Base-by-base conservation (phyloP, 495 filamentous ascomycete species). In the Diplogelasinospora grovesii region DNA sequence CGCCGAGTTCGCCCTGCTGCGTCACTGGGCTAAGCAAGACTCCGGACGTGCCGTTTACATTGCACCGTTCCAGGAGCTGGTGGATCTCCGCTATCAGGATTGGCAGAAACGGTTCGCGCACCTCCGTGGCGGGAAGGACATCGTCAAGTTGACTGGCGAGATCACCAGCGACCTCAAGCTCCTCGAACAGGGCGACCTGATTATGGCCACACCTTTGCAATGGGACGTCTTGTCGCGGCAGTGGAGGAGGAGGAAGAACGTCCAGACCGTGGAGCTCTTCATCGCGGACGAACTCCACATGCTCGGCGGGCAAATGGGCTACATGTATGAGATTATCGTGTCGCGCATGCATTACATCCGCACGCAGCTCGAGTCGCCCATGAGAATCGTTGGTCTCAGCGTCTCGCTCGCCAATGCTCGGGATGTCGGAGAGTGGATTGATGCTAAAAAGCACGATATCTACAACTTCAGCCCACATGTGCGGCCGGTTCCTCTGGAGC, bases 261-360 rank as follows among this genome's bases (percentile, higher is more conserved):
- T 99, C 6, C 87, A 95, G 52, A 84, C 79, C 2, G 82, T 97
- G 26, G 80, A 88, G 59, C 68, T 99, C 7, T 90, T 99, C 60
- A 88, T 99, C 50, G 89, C 88, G 2, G 93, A 99, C 56, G 92
- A 99, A 56, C 73, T 99, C 27, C 93, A 97, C 57, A 80, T 96
- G 75, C 71, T 99, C n/a, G 92, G 90, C 41, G 92, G 89, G 5
- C 81, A 83, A 43, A 73, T 78, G 35, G 93, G 92, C 11, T 94
- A 90, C 56, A 75, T 90, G 10, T 99, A 97, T 59, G 92, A 99
- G 63, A 83, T 90, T 32, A 80, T 99, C 36, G 84, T 99, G 35
- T 96, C 93, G 38, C 83, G 92, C 30, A 96, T 97, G 89, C 89
- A 95, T 57, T 92, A 89, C 50, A 93, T 99, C 46, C 82, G 88